Percentiles rank a stretch among this genome's conserved stretches.
Evolutionary conservation across 208 protist species (phyloP).

Genomic region (Wallacemonas rigidus): DNA sequence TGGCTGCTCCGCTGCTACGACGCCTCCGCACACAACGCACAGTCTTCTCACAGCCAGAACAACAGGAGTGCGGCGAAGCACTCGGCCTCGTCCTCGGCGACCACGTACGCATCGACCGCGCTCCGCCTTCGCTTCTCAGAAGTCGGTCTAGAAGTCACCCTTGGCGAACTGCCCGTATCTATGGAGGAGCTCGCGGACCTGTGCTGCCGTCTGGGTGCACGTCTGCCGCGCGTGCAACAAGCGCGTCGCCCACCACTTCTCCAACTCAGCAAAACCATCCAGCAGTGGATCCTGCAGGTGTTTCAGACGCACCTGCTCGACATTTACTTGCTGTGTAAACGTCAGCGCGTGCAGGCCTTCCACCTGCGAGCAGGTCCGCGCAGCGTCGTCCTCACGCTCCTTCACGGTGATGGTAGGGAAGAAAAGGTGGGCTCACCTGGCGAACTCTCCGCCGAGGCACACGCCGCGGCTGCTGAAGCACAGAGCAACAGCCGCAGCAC

Average conservation of each 20-base stretch:
- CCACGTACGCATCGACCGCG: slow-evolving; percentile 12
- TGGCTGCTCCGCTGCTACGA: slow-evolving; percentile 19
- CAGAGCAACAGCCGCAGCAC: neutral
- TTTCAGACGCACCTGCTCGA: slow-evolving; percentile 28
- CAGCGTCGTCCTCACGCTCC: slow-evolving; percentile 27
- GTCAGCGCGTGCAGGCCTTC: slow-evolving; percentile 20
- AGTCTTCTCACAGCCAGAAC: too few species aligned
- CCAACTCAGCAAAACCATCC: slow-evolving; percentile 10
- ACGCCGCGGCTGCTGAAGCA: slow-evolving; percentile 1
- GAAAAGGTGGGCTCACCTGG: slow-evolving; percentile 18
- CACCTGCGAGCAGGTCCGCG: slow-evolving; percentile 27
- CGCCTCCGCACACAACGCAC: neutral
- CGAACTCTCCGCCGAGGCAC: slow-evolving; percentile 12
- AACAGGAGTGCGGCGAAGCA: too few species aligned
- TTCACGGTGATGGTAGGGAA: slow-evolving; percentile 32
- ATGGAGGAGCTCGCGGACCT: slow-evolving; percentile 67
- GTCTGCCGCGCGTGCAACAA: slow-evolving; percentile 36
- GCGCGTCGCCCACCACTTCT: slow-evolving; percentile 28
- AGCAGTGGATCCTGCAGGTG: slow-evolving; percentile 19
- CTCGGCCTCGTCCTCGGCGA: too few species aligned
- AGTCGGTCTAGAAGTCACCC: slow-evolving; percentile 25
- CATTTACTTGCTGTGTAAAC: slow-evolving; percentile 16
- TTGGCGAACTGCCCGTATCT: neutral
- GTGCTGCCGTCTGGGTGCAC: slow-evolving; percentile 54
- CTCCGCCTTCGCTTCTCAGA: slow-evolving; percentile 27